These are phyloP conservation scores for Jaltomata sinuosa DNA, from an alignment of 257 asterid genomes.

Conservation along the genomic window DNA sequence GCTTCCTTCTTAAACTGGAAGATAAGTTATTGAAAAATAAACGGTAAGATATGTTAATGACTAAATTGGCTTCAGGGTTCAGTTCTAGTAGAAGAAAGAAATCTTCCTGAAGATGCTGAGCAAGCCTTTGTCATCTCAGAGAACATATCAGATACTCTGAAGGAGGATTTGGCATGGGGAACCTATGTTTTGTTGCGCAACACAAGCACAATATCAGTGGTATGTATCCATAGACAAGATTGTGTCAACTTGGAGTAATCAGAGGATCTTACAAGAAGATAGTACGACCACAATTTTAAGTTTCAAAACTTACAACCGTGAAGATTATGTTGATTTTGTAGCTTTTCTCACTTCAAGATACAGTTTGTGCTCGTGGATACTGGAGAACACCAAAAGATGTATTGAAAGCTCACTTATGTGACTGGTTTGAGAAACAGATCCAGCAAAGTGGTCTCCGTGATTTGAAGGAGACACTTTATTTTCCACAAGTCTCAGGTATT, in stretches of 20 bases:
- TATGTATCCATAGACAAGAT: conserved; percentile 17
- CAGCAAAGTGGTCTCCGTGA: conserved; percentile 39
- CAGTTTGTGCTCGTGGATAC: conserved; percentile 83
- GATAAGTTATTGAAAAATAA: background rate
- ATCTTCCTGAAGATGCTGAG: conserved; percentile 54
- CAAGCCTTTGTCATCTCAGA: conserved; percentile 67
- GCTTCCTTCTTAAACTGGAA: background rate
- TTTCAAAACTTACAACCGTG: background rate
- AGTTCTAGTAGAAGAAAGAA: conserved; percentile 38
- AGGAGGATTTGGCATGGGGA: conserved; percentile 97
- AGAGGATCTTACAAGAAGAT: background rate
- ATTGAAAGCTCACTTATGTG: conserved; percentile 32
- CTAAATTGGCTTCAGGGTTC: conserved; percentile 53
- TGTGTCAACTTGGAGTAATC: background rate
- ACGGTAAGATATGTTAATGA: background rate
- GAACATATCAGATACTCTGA: conserved; percentile 36
- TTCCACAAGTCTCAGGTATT: conserved; percentile 54
- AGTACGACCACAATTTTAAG: background rate
- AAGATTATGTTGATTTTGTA: conserved; percentile 18
- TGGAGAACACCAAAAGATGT: conserved; percentile 60
- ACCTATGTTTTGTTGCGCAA: conserved; percentile 70
- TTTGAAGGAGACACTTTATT: conserved; percentile 56
- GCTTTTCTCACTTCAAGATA: conserved; percentile 59
- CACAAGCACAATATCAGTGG: conserved; percentile 89
- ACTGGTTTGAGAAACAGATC: conserved; percentile 55